phyloP scores from a whole-genome alignment of 768 basidiomycete genomes.

The Suillus tomentosus region DNA sequence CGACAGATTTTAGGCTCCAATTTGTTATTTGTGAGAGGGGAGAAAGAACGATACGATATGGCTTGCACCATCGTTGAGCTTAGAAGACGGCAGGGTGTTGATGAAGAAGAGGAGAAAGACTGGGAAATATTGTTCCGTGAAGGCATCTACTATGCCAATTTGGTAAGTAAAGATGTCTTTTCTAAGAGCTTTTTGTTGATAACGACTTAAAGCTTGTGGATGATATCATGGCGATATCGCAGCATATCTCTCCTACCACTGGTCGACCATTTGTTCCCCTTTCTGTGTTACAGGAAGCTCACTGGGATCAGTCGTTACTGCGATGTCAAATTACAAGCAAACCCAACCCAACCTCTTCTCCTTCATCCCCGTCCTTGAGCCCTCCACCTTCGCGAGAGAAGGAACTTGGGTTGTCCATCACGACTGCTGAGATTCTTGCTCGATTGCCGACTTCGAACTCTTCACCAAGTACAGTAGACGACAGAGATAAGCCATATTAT shows the following conservation, averaged over 20 bases:
- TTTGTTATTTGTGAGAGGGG: conserved; percentile 74
- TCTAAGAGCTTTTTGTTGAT: conserved; percentile 4
- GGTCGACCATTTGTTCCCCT: conserved; percentile 69
- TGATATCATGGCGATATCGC: conserved; percentile 72
- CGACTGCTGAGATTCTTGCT: conserved; percentile 52
- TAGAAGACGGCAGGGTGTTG: conserved; percentile 54
- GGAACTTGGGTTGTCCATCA: conserved; percentile 66
- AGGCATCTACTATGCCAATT: conserved; percentile 85
- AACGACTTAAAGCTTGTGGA: conserved; percentile 61
- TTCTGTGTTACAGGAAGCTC: conserved; percentile 68
- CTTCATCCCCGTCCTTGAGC: conserved; percentile 37
- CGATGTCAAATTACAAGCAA: conserved; percentile 56
- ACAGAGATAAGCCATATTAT: conserved; percentile 50
- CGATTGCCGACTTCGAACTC: conserved; percentile 27
- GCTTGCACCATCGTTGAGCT: conserved; percentile 77
- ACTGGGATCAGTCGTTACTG: conserved; percentile 77
- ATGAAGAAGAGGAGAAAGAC: conserved; percentile 65
- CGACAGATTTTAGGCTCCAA: conserved; percentile 76
- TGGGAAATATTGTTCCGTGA: conserved; percentile 71
- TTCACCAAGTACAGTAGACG: conserved; percentile 17
- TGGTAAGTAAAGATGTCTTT: conserved; percentile 61
- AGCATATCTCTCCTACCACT: conserved; percentile 74
- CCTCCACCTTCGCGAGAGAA: conserved; percentile 44
- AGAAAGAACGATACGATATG: conserved; percentile 79
- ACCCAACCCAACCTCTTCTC: conserved; percentile 19